Evolutionary conservation across 2,329 filamentous ascomycete genomes (phyloP).

Genomic region (Fusarium sp.): DNA sequence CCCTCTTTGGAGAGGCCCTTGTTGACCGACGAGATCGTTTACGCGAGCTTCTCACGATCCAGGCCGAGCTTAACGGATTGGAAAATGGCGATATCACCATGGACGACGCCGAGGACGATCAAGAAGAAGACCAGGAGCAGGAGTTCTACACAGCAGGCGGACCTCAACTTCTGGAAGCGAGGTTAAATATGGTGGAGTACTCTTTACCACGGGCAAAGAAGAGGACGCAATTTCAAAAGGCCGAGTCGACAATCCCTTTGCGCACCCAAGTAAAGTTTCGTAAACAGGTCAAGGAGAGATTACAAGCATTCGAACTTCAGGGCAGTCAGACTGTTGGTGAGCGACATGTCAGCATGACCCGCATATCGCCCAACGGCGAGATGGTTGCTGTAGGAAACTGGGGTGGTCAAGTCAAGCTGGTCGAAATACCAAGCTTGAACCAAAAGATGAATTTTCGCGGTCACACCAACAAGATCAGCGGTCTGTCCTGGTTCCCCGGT

Average conservation of each 20-base stretch:
- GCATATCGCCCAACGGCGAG: slow-evolving; percentile 87
- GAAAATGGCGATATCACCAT: slow-evolving; percentile 70
- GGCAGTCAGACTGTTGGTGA: slow-evolving; percentile 94
- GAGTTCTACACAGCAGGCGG: slow-evolving; percentile 95
- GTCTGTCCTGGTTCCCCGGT: slow-evolving; percentile 89
- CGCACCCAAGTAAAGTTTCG: slow-evolving; percentile 93
- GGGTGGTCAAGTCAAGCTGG: slow-evolving; percentile 87
- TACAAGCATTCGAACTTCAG: slow-evolving; percentile 88
- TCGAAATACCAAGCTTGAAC: slow-evolving; percentile 84
- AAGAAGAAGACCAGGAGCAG: slow-evolving; percentile 81
- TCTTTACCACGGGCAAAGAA: slow-evolving; percentile 85
- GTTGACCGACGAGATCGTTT: slow-evolving; percentile 88
- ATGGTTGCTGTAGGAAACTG: slow-evolving; percentile 91
- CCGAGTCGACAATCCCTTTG: slow-evolving; percentile 84
- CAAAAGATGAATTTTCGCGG: slow-evolving; percentile 81
- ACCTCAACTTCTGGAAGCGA: slow-evolving; percentile 76
- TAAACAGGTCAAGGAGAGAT: slow-evolving; percentile 84
- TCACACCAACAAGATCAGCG: slow-evolving; percentile 89
- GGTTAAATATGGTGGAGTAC: slow-evolving; percentile 82
- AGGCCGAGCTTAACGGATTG: slow-evolving; percentile 70
- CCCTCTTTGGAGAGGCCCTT: slow-evolving; percentile 90
- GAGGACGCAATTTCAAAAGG: slow-evolving; percentile 79
- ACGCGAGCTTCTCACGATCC: slow-evolving; percentile 80
- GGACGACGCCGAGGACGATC: slow-evolving; percentile 70
- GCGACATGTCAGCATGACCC: slow-evolving; percentile 88